Base-by-base conservation (phyloP, 1,284 basidiomycete genomes). In the Megacollybia platyphylla region DNA sequence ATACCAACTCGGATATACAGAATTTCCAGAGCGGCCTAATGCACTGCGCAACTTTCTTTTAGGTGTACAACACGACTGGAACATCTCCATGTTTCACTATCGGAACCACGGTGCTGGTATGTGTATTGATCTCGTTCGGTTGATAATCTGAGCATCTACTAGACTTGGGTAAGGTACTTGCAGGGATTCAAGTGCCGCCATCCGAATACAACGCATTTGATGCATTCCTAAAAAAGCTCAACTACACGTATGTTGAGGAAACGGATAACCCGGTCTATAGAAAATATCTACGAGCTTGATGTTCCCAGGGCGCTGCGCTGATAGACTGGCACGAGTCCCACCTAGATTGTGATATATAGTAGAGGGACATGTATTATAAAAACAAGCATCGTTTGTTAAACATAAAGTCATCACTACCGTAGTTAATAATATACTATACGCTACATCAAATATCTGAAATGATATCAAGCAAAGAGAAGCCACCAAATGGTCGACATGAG, bases 81-180 rank as follows among this genome's bases (percentile, higher is more conserved):
- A 96, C 62, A 89, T 98, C 42, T 87, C 89, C 1, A 62, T 98
- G 48, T 98, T 97, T 68, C 96, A 98, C 60, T 98, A 98, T 63
- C 75, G 94, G 46, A 97, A 97, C 59, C 93, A 98, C 52, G 94
- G 94, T 27, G 91, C 85, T 54, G 90, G 90, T 87, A 54, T 48
- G 78, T 67, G 6, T 47, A 5, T 34, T 42, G 17, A 26, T 44
- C 24, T n/a, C 45, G 37, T 44, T 28, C 29, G 10, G 48, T 39
- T 26, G 30, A 11, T 43, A 20, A n/a, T 36, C 34, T 46, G 36
- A 42, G 24, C 18, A 13, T 17, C 32, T 53, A 30, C 47, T 50
- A 92, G 92, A 97, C 57, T 69, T 96, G 27, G 90, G 89, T 28
- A 93, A 84, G 58, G 85, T 97, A 1, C 65, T 98, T 36, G 88